Conservation (phyloP, 2,329 filamentous ascomycete genomes). For the Microsporum ferrugineum region DNA sequence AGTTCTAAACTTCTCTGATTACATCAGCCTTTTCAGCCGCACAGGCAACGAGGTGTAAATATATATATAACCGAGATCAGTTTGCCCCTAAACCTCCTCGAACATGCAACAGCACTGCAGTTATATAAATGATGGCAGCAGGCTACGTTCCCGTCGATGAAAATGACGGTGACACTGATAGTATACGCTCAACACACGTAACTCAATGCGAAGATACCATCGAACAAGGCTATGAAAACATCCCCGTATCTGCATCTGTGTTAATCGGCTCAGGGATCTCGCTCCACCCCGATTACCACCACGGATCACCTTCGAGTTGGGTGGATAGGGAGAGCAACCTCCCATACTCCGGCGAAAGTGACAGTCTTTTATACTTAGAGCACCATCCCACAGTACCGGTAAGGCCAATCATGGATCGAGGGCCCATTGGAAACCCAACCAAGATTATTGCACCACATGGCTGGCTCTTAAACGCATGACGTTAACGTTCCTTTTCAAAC, state of each 20-base stretch:
- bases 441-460: background rate
- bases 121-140: conserved; percentile 9
- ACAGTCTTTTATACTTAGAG: background rate
- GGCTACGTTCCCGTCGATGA: conserved; percentile 14
- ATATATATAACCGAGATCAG: background rate
- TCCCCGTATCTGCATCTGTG: background rate
- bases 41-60: background rate
- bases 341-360: background rate
- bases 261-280: background rate
- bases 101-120: background rate
- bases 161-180: conserved; percentile 11
- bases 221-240: background rate
- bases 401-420: background rate
- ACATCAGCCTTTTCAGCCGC: background rate
- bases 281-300: background rate
- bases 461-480: background rate
- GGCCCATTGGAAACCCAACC: background rate
- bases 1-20: background rate
- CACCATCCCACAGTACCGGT: background rate
- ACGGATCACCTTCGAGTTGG: background rate
- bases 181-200: background rate
- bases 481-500: background rate
- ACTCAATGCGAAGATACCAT: background rate
- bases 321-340: background rate
- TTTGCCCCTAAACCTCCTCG: background rate